These are phyloP conservation scores for Zygosaccharomyces kombuchaensis DNA, from an alignment of 805 yeast species.

Conservation along the genomic window DNA sequence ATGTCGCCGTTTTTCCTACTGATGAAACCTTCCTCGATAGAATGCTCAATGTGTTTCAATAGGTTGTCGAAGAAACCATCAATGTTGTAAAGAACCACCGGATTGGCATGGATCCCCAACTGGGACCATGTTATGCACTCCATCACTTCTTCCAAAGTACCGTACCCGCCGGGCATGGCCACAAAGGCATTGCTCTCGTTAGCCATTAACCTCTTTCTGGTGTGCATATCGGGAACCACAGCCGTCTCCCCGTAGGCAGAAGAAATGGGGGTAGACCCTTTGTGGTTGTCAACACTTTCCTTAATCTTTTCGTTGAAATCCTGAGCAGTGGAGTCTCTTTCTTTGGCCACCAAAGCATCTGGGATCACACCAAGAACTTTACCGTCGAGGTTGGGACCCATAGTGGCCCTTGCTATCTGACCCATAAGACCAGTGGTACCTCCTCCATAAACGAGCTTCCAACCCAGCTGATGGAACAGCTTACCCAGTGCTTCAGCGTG, in stretches of 20 bases:
- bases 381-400: conserved; percentile 43
- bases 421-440: conserved; percentile 88
- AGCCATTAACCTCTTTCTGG: conserved; percentile 83
- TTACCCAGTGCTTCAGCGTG: conserved; percentile 60
- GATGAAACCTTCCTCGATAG: conserved; percentile 65
- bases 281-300: conserved; percentile 55
- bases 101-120: conserved; percentile 78
- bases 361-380: conserved; percentile 85
- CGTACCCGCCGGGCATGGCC: conserved; percentile 90
- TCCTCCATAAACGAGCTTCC: conserved; percentile 86
- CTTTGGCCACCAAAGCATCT: conserved; percentile 71
- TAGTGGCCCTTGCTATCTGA: conserved; percentile 60
- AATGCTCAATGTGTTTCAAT: conserved; percentile 53
- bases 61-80: conserved; percentile 77
- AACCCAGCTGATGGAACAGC: conserved; percentile 50
- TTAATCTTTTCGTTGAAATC: conserved; percentile 46
- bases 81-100: conserved; percentile 71
- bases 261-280: conserved; percentile 58
- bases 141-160: conserved; percentile 84
- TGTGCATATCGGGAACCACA: conserved; percentile 83
- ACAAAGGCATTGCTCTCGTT: conserved; percentile 80
- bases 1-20: conserved; percentile 62
- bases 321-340: conserved; percentile 45
- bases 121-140: conserved; percentile 91
- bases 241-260: conserved; percentile 68